These are phyloP conservation scores for Biscutella laevigata DNA, from an alignment of 441 rosid species.

Conservation along the genomic window DNA sequence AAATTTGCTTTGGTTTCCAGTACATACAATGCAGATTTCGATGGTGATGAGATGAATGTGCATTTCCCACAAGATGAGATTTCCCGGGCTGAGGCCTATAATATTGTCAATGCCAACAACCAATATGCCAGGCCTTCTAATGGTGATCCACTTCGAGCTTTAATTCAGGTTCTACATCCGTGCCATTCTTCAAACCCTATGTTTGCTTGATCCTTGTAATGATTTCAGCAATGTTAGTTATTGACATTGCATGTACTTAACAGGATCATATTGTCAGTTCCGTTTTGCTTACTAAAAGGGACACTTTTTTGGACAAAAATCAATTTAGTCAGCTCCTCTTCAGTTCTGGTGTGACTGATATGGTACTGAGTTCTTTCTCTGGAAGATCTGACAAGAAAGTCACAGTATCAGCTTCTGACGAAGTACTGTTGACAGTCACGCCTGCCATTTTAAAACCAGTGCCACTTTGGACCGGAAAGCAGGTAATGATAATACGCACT, in stretches of 20 bases:
- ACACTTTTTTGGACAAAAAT: conserved; percentile 69
- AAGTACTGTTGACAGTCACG: conserved; percentile 33
- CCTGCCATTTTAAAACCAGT: conserved; percentile 87
- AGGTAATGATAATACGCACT: conserved; percentile 41
- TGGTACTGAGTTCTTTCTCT: conserved; percentile 37
- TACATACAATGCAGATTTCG: conserved; percentile 99
- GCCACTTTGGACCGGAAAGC: conserved; percentile 98
- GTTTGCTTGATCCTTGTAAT: conserved; percentile 4
- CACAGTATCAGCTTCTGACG: conserved; percentile 38
- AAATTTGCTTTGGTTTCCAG: conserved; percentile 38
- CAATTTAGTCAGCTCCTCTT: conserved; percentile 79
- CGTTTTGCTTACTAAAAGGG: conserved; percentile 81
- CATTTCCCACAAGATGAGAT: conserved; percentile 99
- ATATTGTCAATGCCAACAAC: conserved; percentile 96
- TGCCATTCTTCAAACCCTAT: background rate
- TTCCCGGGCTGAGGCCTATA: conserved; percentile 99
- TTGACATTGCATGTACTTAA: conserved; percentile 16
- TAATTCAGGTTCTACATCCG: conserved; percentile 69
- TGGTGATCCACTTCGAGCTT: conserved; percentile 85
- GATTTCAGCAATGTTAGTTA: conserved; percentile 10
- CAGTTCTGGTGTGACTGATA: conserved; percentile 62
- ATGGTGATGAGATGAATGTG: conserved; percentile 99
- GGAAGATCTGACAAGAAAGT: conserved; percentile 69
- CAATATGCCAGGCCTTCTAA: conserved; percentile 94
- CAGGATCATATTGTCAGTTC: conserved; percentile 96